phyloP scores from a whole-genome alignment of 2,329 filamentous ascomycete genomes.

The Trichoderma citrinoviride region DNA sequence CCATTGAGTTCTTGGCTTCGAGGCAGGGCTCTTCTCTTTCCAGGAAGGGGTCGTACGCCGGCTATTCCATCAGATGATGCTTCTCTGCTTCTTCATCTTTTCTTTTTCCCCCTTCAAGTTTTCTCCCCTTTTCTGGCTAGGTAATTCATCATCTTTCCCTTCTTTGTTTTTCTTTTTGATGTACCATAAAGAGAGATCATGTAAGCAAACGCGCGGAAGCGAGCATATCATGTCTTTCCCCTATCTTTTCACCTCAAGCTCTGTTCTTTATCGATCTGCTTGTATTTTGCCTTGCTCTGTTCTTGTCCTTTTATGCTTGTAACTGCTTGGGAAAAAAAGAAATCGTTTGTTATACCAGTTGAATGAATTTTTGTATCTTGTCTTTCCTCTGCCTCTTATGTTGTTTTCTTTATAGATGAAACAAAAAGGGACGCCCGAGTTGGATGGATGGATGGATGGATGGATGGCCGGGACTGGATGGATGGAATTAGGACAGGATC shows the following conservation, averaged over 20 bases:
- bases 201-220: conserved; percentile 2
- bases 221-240: neutral
- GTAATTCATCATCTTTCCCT: neutral
- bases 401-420: neutral
- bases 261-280: too few relatives aligned
- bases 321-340: neutral
- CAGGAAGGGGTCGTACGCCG: conserved; percentile 30
- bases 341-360: neutral
- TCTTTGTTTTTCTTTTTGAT: neutral
- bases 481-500: neutral
- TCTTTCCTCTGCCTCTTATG: neutral
- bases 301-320: neutral
- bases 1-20: conserved; percentile 41
- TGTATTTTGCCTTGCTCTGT: neutral
- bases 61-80: neutral
- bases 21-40: conserved; percentile 26
- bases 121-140: too few relatives aligned
- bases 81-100: neutral
- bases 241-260: too few relatives aligned
- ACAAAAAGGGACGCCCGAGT: neutral
- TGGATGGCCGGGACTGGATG: neutral
- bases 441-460: conserved; percentile 1
- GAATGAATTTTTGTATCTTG: neutral
- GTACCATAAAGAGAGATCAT: conserved; percentile 4
- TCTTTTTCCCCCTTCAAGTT: neutral